Percentiles rank a stretch among this genome's conserved stretches.
These are phyloP conservation scores for Trichoderma atrobrunneum DNA, from an alignment of 2,329 filamentous ascomycete genomes.

Conservation along the genomic window DNA sequence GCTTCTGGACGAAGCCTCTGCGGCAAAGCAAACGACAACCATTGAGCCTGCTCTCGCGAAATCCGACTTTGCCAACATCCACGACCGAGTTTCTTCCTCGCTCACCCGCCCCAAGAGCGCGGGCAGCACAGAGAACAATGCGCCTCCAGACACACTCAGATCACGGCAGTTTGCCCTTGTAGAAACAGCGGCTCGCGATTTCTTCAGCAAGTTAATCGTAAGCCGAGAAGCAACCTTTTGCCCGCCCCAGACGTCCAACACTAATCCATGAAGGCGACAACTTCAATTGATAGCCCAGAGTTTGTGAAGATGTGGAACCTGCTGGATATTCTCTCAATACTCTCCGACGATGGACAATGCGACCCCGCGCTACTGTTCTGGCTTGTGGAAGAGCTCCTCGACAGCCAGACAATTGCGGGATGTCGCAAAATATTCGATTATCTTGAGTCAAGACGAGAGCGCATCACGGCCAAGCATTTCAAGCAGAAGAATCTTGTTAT, in stretches of 20 bases:
- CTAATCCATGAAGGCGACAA: constrained; percentile 60
- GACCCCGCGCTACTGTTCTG: constrained; percentile 83
- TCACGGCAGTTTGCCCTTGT: constrained; percentile 65
- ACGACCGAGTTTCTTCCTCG: constrained; percentile 42
- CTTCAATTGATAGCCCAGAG: constrained; percentile 69
- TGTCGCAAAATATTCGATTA: constrained; percentile 93
- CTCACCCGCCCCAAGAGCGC: constrained; percentile 26
- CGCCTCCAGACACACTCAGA: constrained; percentile 39
- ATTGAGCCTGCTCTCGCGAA: constrained; percentile 76
- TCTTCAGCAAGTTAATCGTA: constrained; percentile 78
- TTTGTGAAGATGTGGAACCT: constrained; percentile 92
- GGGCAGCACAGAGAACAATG: constrained; percentile 31
- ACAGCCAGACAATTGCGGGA: constrained; percentile 90
- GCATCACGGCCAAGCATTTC: constrained; percentile 77
- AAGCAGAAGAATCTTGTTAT: constrained; percentile 84
- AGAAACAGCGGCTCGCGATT: constrained; percentile 77
- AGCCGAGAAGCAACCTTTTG: constrained; percentile 32
- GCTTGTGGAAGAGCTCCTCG: constrained; percentile 90
- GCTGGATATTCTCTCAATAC: constrained; percentile 83
- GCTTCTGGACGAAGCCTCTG: constrained; percentile 57
- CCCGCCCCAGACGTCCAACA: constrained; percentile 22
- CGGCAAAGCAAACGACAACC: constrained; percentile 55
- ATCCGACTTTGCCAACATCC: constrained; percentile 56
- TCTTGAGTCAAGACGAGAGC: constrained; percentile 86
- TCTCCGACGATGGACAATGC: constrained; percentile 75